These are phyloP conservation scores for Oryza brachyantha DNA, from an alignment of 176 grass and related monocot species.

Conservation along the genomic window DNA sequence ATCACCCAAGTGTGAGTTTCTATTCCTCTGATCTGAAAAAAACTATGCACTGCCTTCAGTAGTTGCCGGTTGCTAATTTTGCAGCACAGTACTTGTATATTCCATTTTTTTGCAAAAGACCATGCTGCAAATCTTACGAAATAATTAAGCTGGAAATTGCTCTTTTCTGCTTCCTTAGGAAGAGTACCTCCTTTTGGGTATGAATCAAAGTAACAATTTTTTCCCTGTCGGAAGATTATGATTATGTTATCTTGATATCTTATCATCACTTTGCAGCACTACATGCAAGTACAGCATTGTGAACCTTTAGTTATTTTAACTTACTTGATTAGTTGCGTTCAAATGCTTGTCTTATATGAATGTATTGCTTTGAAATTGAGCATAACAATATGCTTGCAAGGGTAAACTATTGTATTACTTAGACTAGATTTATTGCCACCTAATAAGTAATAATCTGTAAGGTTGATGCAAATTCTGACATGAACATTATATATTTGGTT, in stretches of 20 bases:
- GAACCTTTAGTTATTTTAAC: neutral
- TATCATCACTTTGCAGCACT: neutral
- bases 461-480: neutral
- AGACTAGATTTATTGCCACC: neutral
- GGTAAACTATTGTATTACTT: neutral
- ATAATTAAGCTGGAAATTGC: neutral
- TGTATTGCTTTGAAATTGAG: neutral
- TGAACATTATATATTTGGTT: neutral
- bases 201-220: neutral
- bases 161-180: neutral
- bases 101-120: neutral
- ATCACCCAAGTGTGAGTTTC: conserved; percentile 81
- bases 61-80: conserved; percentile 21
- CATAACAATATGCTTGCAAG: neutral
- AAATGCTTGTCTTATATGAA: neutral
- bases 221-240: neutral
- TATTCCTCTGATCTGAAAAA: conserved; percentile 24
- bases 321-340: conserved; percentile 17
- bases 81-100: conserved; percentile 14
- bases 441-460: neutral
- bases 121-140: neutral
- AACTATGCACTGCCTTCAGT: neutral
- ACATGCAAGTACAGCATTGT: neutral
- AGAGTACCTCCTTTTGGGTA: neutral
- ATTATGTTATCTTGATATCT: neutral